Conservation (phyloP, 441 rosid species). For the Sinapis alba region DNA sequence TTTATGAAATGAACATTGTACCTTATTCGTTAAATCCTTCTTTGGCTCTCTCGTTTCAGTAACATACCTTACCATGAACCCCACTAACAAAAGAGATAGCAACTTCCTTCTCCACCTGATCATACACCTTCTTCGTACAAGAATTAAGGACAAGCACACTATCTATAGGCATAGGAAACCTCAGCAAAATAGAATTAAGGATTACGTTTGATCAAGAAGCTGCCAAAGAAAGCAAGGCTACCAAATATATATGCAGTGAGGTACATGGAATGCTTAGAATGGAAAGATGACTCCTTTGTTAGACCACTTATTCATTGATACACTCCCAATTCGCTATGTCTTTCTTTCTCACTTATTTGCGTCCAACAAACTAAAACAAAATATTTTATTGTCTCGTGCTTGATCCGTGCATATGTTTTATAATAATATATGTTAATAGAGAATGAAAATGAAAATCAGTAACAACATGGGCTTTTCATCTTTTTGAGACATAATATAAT, state of each 20-base stretch:
- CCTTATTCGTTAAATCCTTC: neutral
- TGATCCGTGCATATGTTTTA: slow-evolving; percentile 42
- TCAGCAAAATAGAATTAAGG: slow-evolving; percentile 10
- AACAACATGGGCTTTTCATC: slow-evolving; percentile 27
- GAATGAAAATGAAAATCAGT: slow-evolving; percentile 34
- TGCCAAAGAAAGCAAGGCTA: slow-evolving; percentile 36
- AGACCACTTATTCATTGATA: slow-evolving; percentile 54
- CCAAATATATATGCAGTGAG: slow-evolving; percentile 72
- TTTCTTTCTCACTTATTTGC: slow-evolving; percentile 68
- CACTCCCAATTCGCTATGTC: slow-evolving; percentile 71
- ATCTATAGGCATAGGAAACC: slow-evolving; percentile 47
- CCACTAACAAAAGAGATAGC: slow-evolving; percentile 72
- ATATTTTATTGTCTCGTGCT: slow-evolving; percentile 51
- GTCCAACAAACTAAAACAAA: slow-evolving; percentile 65
- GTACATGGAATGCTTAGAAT: slow-evolving; percentile 66
- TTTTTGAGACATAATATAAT: slow-evolving; percentile 39
- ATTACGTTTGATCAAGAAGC: neutral
- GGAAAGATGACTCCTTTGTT: slow-evolving; percentile 61
- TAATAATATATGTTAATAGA: slow-evolving; percentile 24
- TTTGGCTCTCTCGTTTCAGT: neutral
- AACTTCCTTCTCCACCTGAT: slow-evolving; percentile 65
- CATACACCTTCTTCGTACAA: slow-evolving; percentile 60
- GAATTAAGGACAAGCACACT: slow-evolving; percentile 60
- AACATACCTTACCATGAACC: slow-evolving; percentile 46
- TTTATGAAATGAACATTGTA: neutral